These are phyloP conservation scores for Seiridium unicorne DNA, from an alignment of 2,329 filamentous ascomycete genomes.

Conservation along the genomic window DNA sequence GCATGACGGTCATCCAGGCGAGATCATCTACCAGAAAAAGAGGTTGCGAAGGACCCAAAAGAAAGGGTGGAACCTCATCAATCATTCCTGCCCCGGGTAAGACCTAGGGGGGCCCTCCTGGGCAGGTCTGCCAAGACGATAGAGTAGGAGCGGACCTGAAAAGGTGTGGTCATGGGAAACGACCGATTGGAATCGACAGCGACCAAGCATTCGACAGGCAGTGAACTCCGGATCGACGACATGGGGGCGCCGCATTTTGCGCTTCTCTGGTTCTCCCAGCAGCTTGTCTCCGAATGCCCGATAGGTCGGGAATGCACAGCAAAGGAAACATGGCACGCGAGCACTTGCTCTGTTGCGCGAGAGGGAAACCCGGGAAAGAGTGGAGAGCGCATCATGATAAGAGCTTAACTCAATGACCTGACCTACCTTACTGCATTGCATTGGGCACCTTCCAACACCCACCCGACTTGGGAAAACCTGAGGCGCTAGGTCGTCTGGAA, in stretches of 20 bases:
- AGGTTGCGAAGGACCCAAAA: neutral
- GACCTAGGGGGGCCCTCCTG: neutral
- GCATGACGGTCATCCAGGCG: too few species aligned
- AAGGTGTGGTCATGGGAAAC: neutral
- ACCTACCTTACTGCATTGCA: too few species aligned
- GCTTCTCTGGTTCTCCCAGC: too few species aligned
- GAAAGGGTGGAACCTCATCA: neutral
- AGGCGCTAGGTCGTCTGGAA: too few species aligned
- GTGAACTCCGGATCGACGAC: neutral
- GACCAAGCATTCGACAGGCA: neutral
- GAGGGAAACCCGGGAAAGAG: neutral
- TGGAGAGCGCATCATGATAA: neutral
- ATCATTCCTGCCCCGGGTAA: neutral
- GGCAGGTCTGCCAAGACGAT: slow-evolving; percentile 2
- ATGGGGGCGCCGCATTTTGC: neutral
- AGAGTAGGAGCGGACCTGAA: slow-evolving; percentile 1
- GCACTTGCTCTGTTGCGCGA: neutral
- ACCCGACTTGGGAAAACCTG: too few species aligned
- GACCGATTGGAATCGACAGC: neutral
- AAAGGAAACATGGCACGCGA: slow-evolving; percentile 4
- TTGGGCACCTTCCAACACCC: too few species aligned
- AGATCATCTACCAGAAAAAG: too few species aligned
- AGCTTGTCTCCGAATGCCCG: too few species aligned
- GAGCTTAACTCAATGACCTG: neutral
- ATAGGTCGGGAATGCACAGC: neutral